phyloP scores from a whole-genome alignment of 2,329 filamentous ascomycete genomes.

The Monosporascus sp. region DNA sequence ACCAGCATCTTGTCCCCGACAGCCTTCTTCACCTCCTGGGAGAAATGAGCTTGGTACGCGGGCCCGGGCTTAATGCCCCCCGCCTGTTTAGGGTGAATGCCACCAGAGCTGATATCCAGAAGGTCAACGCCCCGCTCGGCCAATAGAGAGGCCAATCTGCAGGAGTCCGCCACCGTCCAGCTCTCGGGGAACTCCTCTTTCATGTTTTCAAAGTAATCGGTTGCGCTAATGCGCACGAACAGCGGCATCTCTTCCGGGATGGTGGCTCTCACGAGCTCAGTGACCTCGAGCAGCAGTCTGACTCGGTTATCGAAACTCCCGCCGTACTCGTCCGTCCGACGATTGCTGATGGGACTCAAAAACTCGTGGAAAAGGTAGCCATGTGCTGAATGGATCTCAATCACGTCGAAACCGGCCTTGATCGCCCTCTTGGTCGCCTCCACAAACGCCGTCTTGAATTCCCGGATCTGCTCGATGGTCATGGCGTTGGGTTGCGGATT shows the following conservation, averaged over 20 bases:
- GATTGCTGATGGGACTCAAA: constrained; percentile 63
- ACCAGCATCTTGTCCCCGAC: constrained; percentile 59
- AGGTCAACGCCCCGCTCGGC: constrained; percentile 62
- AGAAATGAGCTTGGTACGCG: constrained; percentile 62
- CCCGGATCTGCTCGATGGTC: constrained; percentile 35
- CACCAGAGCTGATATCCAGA: constrained; percentile 62
- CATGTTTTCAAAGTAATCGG: constrained; percentile 60
- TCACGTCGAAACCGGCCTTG: constrained; percentile 53
- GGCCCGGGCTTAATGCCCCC: constrained; percentile 35
- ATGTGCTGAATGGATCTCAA: constrained; percentile 73
- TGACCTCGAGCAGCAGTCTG: constrained; percentile 61
- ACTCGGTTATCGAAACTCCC: constrained; percentile 67
- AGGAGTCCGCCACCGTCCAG: constrained; percentile 59
- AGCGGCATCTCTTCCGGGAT: constrained; percentile 62
- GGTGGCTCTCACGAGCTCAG: constrained; percentile 53
- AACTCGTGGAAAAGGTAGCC: constrained; percentile 71
- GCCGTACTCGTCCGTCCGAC: constrained; percentile 62
- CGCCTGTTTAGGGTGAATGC: constrained; percentile 47
- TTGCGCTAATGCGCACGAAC: constrained; percentile 61
- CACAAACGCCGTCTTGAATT: constrained; percentile 29
- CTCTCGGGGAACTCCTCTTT: constrained; percentile 40
- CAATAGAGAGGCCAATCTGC: constrained; percentile 52
- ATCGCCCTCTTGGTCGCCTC: constrained; percentile 30
- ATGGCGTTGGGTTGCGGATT: constrained; percentile 55
- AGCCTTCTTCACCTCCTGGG: constrained; percentile 59